phyloP scores from a whole-genome alignment of 305 asterid genomes.

The Caryopteris hybrid region DNA sequence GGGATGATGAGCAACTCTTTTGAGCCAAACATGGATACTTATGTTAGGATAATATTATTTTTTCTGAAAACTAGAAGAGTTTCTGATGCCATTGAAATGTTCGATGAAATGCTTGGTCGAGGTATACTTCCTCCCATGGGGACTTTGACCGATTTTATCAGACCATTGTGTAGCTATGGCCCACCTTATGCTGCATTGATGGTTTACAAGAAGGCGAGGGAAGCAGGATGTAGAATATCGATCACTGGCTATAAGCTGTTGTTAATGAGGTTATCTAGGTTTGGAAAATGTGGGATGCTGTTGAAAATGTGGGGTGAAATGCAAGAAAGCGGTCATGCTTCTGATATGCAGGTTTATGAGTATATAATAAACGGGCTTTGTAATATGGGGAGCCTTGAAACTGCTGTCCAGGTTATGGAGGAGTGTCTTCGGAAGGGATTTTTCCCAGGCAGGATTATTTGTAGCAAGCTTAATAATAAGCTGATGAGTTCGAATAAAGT shows the following conservation, averaged over 20 bases:
- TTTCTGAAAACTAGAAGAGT: slow-evolving; percentile 66
- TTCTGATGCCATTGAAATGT: slow-evolving; percentile 75
- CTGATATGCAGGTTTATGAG: slow-evolving; percentile 77
- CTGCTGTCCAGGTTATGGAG: slow-evolving; percentile 69
- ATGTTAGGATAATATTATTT: slow-evolving; percentile 44
- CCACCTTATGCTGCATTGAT: slow-evolving; percentile 89
- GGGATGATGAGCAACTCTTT: slow-evolving; percentile 39
- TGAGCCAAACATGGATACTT: slow-evolving; percentile 68
- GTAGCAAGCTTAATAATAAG: slow-evolving; percentile 74
- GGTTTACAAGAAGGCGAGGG: slow-evolving; percentile 71
- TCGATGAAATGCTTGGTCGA: slow-evolving; percentile 69
- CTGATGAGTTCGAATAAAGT: slow-evolving; percentile 61
- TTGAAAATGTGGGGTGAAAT: slow-evolving; percentile 69
- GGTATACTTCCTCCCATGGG: slow-evolving; percentile 66
- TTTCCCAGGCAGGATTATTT: slow-evolving; percentile 64
- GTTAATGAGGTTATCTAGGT: slow-evolving; percentile 71
- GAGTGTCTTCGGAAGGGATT: slow-evolving; percentile 60
- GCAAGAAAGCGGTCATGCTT: slow-evolving; percentile 69
- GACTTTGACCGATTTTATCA: slow-evolving; percentile 53
- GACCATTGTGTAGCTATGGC: slow-evolving; percentile 73
- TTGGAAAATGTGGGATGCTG: slow-evolving; percentile 85
- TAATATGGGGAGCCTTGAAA: slow-evolving; percentile 73
- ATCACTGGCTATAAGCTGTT: slow-evolving; percentile 61
- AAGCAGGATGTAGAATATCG: slow-evolving; percentile 66
- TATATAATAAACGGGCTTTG: slow-evolving; percentile 68